A percentile compares a stretch with the other conserved stretches of the same genome.
phyloP scores from a whole-genome alignment of 139 green algal genomes.

The Desmodesmus armatus region DNA sequence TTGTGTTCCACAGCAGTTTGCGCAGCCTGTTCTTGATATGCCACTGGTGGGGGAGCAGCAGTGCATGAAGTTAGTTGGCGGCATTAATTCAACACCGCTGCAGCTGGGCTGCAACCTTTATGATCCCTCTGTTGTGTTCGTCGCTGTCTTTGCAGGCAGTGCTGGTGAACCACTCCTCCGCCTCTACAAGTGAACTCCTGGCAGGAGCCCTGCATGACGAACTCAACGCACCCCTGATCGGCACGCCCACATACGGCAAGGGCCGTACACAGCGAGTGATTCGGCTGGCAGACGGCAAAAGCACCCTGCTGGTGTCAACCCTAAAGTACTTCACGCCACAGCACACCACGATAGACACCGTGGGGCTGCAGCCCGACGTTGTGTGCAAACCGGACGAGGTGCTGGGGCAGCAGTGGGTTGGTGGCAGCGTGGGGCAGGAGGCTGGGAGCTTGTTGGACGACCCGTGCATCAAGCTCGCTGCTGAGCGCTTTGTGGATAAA shows the following conservation, averaged over 20 bases:
- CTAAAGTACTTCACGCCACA: constrained; percentile 49
- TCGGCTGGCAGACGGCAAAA: constrained; percentile 67
- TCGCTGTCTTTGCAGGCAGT: too few species aligned
- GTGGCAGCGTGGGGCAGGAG: background rate
- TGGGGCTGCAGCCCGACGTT: constrained; percentile 51
- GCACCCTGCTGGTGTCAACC: constrained; percentile 82
- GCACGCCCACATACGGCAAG: constrained; percentile 90
- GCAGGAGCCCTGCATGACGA: constrained; percentile 87
- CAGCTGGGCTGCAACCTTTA: background rate
- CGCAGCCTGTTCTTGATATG: background rate
- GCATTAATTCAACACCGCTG: too few species aligned
- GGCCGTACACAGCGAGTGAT: constrained; percentile 75
- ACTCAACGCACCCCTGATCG: constrained; percentile 67
- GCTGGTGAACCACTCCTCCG: constrained; percentile 82
- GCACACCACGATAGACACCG: constrained; percentile 40
- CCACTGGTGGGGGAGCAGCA: background rate
- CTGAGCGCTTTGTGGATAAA: too few species aligned
- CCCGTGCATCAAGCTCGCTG: constrained; percentile 40
- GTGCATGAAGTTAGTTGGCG: too few species aligned
- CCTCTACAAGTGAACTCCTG: constrained; percentile 89
- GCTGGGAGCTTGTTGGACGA: constrained; percentile 16
- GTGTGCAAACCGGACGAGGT: constrained; percentile 40
- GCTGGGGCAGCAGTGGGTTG: constrained; percentile 2
- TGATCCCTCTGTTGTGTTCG: background rate
- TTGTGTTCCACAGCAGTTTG: background rate